phyloP scores from a whole-genome alignment of 139 green algal genomes.

The Raphidocelis subcapitata region DNA sequence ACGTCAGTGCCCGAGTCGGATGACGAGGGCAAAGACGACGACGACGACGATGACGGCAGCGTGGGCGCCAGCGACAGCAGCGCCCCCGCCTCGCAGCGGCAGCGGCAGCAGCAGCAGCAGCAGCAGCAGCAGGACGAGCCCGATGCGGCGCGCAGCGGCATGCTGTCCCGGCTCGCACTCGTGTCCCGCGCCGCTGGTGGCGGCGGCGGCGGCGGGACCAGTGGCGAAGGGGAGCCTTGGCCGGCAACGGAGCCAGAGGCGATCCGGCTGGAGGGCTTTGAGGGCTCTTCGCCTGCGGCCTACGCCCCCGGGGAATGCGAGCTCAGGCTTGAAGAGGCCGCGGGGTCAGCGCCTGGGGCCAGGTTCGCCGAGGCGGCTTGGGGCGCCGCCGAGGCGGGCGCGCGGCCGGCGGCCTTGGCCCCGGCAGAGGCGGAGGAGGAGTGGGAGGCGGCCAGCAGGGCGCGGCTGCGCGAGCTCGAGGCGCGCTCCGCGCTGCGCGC shows the following conservation, averaged over 20 bases:
- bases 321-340: not conserved
- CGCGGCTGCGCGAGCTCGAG: slow-evolving; percentile 15
- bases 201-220: not conserved
- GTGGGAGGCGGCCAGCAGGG: slow-evolving; percentile 33
- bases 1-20: not conserved
- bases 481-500: no score
- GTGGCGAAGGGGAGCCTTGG: not conserved
- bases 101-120: slow-evolving; percentile 9
- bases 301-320: no score
- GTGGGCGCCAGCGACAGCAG: not conserved
- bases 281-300: no score
- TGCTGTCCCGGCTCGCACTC: not conserved
- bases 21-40: not conserved
- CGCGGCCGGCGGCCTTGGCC: not conserved
- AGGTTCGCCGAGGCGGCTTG: not conserved
- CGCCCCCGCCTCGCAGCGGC: not conserved
- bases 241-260: not conserved
- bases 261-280: no score
- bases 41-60: not conserved
- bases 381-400: not conserved
- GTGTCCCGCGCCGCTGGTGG: not conserved
- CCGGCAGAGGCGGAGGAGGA: slow-evolving; percentile 19
- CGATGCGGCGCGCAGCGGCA: not conserved
- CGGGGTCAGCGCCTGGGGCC: not conserved
- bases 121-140: not conserved